Conservation (phyloP, 805 yeast species). For the Saccharomycopsis malanga region DNA sequence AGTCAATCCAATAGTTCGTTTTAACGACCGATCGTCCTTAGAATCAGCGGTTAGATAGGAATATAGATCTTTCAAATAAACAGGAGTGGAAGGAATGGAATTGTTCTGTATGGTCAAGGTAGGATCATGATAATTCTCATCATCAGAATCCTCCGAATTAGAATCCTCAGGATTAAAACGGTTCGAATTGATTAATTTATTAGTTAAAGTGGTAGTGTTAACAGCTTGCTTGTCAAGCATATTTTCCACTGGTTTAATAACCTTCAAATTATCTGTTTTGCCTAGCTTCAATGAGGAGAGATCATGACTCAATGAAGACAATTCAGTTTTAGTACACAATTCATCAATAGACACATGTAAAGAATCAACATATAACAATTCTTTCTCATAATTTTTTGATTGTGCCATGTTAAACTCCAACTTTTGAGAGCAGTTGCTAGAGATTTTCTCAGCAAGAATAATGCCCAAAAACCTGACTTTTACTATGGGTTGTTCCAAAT, state of each 20-base stretch:
- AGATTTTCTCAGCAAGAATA: slow-evolving; percentile 15
- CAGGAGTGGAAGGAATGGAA: slow-evolving; percentile 14
- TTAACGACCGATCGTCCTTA: slow-evolving; percentile 16
- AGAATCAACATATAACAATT: background rate
- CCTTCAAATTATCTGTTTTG: too few relatives aligned
- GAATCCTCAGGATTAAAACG: background rate
- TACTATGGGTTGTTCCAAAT: slow-evolving; percentile 14
- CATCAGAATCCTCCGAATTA: slow-evolving; percentile 20
- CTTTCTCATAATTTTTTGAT: slow-evolving; percentile 6
- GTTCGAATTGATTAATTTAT: background rate
- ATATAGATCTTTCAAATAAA: slow-evolving; percentile 18
- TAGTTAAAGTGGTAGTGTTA: background rate
- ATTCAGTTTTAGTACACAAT: background rate
- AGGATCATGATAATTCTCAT: slow-evolving; percentile 20
- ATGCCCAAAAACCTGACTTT: slow-evolving; percentile 18
- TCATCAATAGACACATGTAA: background rate
- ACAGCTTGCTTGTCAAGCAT: background rate
- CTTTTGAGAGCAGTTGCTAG: slow-evolving; percentile 4
- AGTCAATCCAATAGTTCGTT: slow-evolving; percentile 14
- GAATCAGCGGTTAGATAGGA: slow-evolving; percentile 13
- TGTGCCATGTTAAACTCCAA: slow-evolving; percentile 17
- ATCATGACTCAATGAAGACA: background rate
- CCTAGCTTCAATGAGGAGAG: background rate
- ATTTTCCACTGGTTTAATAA: too few relatives aligned
- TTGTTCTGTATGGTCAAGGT: slow-evolving; percentile 19